These are phyloP conservation scores for Naumovozyma castellii DNA, from an alignment of 805 yeast genomes.

Conservation along the genomic window DNA sequence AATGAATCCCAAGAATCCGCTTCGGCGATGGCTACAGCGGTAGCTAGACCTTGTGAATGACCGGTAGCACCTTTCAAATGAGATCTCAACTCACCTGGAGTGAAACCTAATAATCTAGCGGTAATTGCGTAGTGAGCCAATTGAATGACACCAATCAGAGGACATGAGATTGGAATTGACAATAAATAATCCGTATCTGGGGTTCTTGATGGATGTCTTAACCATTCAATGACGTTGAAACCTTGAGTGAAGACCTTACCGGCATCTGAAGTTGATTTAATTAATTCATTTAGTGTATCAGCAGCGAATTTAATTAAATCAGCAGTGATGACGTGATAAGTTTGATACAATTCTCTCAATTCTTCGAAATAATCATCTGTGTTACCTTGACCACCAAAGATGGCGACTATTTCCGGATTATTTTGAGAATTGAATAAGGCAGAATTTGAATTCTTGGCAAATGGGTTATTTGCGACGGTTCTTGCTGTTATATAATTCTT, in stretches of 20 bases:
- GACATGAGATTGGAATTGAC: slow-evolving; percentile 90
- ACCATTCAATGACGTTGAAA: slow-evolving; percentile 81
- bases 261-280: slow-evolving; percentile 63
- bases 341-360: slow-evolving; percentile 71
- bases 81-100: slow-evolving; percentile 80
- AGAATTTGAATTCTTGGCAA: slow-evolving; percentile 40
- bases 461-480: slow-evolving; percentile 40
- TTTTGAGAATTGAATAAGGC: slow-evolving; percentile 52
- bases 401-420: slow-evolving; percentile 61
- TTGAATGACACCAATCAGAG: slow-evolving; percentile 94
- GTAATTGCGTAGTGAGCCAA: slow-evolving; percentile 87
- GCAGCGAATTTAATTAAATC: slow-evolving; percentile 68
- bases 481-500: slow-evolving; percentile 67
- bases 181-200: slow-evolving; percentile 85
- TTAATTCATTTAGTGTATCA: slow-evolving; percentile 53
- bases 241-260: slow-evolving; percentile 91
- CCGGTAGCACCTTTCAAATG: slow-evolving; percentile 71
- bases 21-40: slow-evolving; percentile 84
- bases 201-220: slow-evolving; percentile 70
- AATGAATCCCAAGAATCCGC: slow-evolving; percentile 81
- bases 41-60: slow-evolving; percentile 85
- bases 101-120: slow-evolving; percentile 69
- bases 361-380: slow-evolving; percentile 97
- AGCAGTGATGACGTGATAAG: slow-evolving; percentile 64
- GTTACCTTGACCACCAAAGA: slow-evolving; percentile 99